Evolutionary conservation across 192 early-diverging fungal species (phyloP).

Genomic region (Coemansia sp.): DNA sequence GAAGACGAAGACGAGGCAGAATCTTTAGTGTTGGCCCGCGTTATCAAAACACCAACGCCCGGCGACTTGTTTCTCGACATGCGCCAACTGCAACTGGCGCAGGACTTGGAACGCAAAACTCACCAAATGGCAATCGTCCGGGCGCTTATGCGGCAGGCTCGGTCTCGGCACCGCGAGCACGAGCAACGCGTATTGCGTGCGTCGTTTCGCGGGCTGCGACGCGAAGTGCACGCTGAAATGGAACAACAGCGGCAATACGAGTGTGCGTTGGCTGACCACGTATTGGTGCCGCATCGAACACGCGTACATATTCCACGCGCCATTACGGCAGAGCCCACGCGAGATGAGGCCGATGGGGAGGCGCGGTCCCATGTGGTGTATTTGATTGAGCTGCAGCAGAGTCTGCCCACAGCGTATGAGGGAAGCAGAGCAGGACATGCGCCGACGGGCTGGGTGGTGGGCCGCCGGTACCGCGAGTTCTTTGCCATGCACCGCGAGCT

Average conservation of each 20-base stretch:
- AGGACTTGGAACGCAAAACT: constrained; percentile 56
- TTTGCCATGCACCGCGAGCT: constrained; percentile 74
- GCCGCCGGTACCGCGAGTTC: constrained; percentile 84
- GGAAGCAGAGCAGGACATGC: constrained; percentile 5
- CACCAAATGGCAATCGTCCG: constrained; percentile 71
- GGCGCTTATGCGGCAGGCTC: constrained; percentile 63
- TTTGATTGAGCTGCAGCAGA: constrained; percentile 70
- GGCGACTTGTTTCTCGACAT: constrained; percentile 67
- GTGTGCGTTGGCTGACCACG: constrained; percentile 60
- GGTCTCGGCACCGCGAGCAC: constrained; percentile 52
- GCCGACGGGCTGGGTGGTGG: constrained; percentile 68
- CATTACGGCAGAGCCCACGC: not conserved
- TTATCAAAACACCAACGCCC: constrained; percentile 62
- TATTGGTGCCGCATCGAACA: constrained; percentile 55
- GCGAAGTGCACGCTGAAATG: constrained; percentile 59
- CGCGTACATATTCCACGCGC: constrained; percentile 47
- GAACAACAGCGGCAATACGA: constrained; percentile 69
- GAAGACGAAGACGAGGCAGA: constrained; percentile 29
- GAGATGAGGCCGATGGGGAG: not conserved
- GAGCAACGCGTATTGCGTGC: constrained; percentile 67
- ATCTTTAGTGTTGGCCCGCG: constrained; percentile 46
- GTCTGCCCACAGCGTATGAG: constrained; percentile 26
- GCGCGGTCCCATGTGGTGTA: constrained; percentile 28
- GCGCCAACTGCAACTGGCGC: constrained; percentile 55
- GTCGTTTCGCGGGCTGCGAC: constrained; percentile 55